These are phyloP conservation scores for Plasmodium malariae DNA, from an alignment of 169 alveolate species.

Conservation along the genomic window DNA sequence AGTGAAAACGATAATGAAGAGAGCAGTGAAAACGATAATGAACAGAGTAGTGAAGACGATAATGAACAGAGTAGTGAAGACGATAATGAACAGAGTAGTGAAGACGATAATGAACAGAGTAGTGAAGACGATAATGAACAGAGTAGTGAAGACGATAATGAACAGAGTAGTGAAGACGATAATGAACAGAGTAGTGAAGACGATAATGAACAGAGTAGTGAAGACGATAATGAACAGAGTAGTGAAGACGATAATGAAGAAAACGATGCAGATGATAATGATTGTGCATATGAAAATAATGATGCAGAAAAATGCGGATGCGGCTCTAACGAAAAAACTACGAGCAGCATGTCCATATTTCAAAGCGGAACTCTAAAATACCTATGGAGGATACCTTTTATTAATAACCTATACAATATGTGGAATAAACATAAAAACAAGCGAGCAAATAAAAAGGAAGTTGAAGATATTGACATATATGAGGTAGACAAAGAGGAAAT, in stretches of 20 bases:
- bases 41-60: neutral
- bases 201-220: neutral
- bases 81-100: neutral
- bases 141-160: neutral
- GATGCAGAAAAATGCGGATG: neutral
- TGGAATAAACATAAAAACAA: slow-evolving; percentile 20
- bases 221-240: neutral
- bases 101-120: neutral
- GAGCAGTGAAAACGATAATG: neutral
- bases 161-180: neutral
- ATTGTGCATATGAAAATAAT: neutral
- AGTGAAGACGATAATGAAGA: slow-evolving; percentile 3
- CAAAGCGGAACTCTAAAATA: slow-evolving; percentile 25
- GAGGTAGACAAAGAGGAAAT: slow-evolving; percentile 40
- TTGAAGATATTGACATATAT: slow-evolving; percentile 27
- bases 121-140: neutral
- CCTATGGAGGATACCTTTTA: slow-evolving; percentile 43
- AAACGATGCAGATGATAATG: slow-evolving; percentile 21
- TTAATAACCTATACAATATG: slow-evolving; percentile 25
- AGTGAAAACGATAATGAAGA: neutral
- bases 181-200: neutral
- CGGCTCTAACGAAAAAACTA: slow-evolving; percentile 9
- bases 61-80: neutral
- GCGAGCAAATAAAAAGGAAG: neutral
- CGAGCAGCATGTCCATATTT: slow-evolving; percentile 1